Base-by-base conservation (phyloP, 495 filamentous ascomycete genomes). In the Emericellopsis terricola region DNA sequence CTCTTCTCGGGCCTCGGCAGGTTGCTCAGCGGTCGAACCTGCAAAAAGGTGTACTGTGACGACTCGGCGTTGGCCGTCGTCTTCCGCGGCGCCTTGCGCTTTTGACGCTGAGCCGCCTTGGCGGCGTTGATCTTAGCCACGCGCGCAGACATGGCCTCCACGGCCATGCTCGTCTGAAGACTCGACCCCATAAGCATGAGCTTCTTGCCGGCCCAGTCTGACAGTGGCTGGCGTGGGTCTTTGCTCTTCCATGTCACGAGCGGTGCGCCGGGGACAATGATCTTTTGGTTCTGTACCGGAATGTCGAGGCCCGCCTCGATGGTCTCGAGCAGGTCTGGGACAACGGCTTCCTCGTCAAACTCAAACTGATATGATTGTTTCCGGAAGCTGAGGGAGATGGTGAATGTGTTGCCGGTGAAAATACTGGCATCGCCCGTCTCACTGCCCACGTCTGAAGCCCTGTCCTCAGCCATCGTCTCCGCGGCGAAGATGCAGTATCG, bases 11-110 rank as follows among this genome's bases (percentile, higher is more conserved):
- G 73, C 42, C 76, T 59, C 0, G 86, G 84, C 0, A 97, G 77
- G 57, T 92, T 73, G 0, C 70, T 53, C 1, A 94, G 74, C 2
- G 83, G 81, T 11, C 74, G 69, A 17, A 93, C 52, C 8, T 68
- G 70, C 46, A 71, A 66, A 67, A 97, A 97, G 8, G 78, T 91
- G 64, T 92, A 91, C 39, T 57, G 62, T 28, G 52, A 48, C 45
- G 73, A 66, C 23, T 68, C 68, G 26, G 63, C 51, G 40, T 42
- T 27, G 24, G 44, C 42, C 8, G 39, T 16, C 5, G 38, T 29
- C 31, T 39, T 46, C 0, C 40, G 42, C 24, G 43, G 46, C 38
- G 52, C 41, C 28, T 39, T 34, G 28, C 50, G 44, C 33, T 47
- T 41, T 15, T 32, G n/a, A 29, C 47, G 47, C 48, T 44, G 43